These are phyloP conservation scores for Eleusine coracana DNA, from an alignment of 176 grass and related monocot species.

Conservation along the genomic window DNA sequence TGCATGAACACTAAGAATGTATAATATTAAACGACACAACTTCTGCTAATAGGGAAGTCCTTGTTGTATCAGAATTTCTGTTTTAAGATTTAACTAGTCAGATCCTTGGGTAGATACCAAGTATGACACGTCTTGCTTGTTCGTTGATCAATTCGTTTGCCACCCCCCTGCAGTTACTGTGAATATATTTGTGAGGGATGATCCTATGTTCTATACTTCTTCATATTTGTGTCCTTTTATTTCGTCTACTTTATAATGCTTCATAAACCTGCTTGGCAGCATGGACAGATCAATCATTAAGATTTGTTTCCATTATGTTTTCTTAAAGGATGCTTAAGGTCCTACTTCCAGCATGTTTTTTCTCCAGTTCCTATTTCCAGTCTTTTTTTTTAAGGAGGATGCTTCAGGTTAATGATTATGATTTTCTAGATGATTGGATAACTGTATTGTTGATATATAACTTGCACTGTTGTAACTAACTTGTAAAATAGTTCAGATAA, in stretches of 20 bases:
- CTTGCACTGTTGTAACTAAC: conserved; percentile 35
- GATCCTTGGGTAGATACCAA: not conserved
- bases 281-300: conserved; percentile 8
- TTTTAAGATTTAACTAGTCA: not conserved
- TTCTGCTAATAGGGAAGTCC: not conserved
- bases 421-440: not conserved
- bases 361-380: not conserved
- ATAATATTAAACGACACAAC: not conserved
- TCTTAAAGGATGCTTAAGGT: not conserved
- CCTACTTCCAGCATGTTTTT: conserved; percentile 25
- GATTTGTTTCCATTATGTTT: not conserved
- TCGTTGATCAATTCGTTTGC: conserved; percentile 17
- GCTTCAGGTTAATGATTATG: not conserved
- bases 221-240: not conserved
- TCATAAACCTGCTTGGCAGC: not conserved
- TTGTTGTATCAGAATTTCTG: not conserved
- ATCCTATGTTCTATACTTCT: not conserved
- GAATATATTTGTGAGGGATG: conserved; percentile 27
- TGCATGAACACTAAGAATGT: not conserved
- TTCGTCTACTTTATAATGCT: not conserved
- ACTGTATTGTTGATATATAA: conserved; percentile 13
- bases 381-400: not conserved
- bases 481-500: conserved; percentile 71
- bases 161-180: not conserved
- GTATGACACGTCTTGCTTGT: conserved; percentile 7